phyloP scores from a whole-genome alignment of 192 early-diverging fungal genomes.

The Podochytrium sp. region DNA sequence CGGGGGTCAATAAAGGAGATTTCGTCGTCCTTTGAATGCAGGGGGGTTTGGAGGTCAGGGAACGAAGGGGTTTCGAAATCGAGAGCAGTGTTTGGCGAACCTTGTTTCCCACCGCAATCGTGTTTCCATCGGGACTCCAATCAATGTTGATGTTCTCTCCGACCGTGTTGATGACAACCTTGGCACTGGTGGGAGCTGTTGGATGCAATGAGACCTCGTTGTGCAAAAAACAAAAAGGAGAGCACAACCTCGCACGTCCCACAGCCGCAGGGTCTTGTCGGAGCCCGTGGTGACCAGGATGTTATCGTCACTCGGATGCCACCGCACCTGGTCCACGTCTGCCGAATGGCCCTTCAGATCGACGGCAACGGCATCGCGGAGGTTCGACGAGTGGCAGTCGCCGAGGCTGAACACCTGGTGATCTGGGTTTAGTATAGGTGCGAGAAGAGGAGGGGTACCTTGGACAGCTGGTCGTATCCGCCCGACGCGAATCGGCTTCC shows the following conservation, averaged over 20 bases:
- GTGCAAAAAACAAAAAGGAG: background rate
- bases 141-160: constrained; percentile 88
- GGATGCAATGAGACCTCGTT: background rate
- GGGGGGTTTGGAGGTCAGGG: background rate
- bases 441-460: background rate
- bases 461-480: constrained; percentile 11
- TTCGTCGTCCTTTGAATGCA: constrained; percentile 62
- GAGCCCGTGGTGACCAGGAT: constrained; percentile 74
- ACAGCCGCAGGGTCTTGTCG: constrained; percentile 78
- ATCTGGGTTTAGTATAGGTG: background rate
- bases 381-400: background rate
- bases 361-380: constrained; percentile 34
- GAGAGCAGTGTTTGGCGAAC: constrained; percentile 34
- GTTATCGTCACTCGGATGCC: constrained; percentile 77
- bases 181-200: constrained; percentile 54
- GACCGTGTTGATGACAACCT: constrained; percentile 60
- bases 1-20: constrained; percentile 78
- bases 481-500: constrained; percentile 20
- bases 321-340: constrained; percentile 72
- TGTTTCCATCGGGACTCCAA: constrained; percentile 78
- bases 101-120: constrained; percentile 84
- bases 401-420: background rate
- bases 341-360: constrained; percentile 78
- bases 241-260: constrained; percentile 77
- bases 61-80: background rate